phyloP scores from a whole-genome alignment of 1,284 basidiomycete species.

The Moesziomyces aphidis region DNA sequence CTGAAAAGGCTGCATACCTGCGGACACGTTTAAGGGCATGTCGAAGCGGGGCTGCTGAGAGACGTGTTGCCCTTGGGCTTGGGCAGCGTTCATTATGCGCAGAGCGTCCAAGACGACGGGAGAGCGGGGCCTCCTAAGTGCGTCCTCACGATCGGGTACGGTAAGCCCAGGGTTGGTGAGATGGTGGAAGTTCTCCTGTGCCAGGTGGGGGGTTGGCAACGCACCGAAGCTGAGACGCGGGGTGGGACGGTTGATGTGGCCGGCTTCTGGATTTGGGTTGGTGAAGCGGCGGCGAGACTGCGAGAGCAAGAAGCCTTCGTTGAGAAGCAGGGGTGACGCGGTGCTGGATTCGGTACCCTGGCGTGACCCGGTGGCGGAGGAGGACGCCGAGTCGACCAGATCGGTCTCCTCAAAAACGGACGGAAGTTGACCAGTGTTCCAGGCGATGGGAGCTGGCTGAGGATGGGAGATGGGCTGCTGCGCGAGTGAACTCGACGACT shows the following conservation, averaged over 20 bases:
- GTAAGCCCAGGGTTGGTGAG: constrained; percentile 11
- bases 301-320: constrained; percentile 14
- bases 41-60: constrained; percentile 19
- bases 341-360: constrained; percentile 19
- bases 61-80: constrained; percentile 27
- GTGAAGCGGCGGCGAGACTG: constrained; percentile 35
- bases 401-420: constrained; percentile 38
- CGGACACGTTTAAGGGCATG: constrained; percentile 8
- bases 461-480: constrained; percentile 5
- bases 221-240: constrained; percentile 38
- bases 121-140: constrained; percentile 32
- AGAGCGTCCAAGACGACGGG: constrained; percentile 24
- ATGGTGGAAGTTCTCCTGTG: constrained; percentile 14
- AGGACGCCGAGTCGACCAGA: constrained; percentile 12
- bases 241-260: constrained; percentile 9
- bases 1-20: constrained; percentile 25
- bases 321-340: constrained; percentile 18
- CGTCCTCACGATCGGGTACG: constrained; percentile 18
- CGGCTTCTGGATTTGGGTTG: constrained; percentile 32
- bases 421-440: constrained; percentile 25
- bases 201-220: constrained; percentile 9
- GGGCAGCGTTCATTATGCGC: constrained; percentile 21
- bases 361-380: constrained; percentile 20
- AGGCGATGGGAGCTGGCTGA: constrained; percentile 2
- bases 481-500: constrained; percentile 11